Evolutionary conservation across 768 basidiomycete species (phyloP), one percentile per base, ranked within the genome.

Genomic region (Russula lepida): DNA sequence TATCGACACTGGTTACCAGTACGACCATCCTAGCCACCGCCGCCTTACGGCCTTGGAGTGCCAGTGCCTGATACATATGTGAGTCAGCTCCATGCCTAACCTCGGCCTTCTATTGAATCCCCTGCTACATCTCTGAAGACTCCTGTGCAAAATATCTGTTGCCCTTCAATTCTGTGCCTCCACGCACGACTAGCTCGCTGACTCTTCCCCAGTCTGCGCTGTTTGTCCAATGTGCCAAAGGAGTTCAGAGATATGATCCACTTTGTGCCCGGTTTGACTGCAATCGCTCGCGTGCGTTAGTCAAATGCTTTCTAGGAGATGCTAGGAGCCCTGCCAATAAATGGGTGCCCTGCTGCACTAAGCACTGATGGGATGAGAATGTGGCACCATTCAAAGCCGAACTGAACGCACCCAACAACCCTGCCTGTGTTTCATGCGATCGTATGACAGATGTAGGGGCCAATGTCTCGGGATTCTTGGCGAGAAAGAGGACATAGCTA

Each of bases 291-390:
- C 28, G 53, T 15, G 11, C 13, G 3, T 52, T 21, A 32, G 25
- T 32, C 21, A 19, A 27, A 59, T 33, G 7, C 17, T 27, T 58
- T n/a, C 1, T 35, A 59, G 59, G 44, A 8, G 8, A 37, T 44
- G 28, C 25, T 15, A 33, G 44, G 4, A 19, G 44, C 12, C 1
- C 4, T 8, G 11, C 12, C 32, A 1, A 33, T 33, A 8, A 12
- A 33, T 2, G 12, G 32, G 12, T 12, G 8, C 13, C n/a, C 25
- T 23, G 19, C 0, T 54, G 53, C 27, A 48, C 9, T 12, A 17
- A 9, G 7, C 59, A 60, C 28, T 60, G 59, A 53, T 60, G 59
- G 59, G 46, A 60, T 32, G 53, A 54, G 15, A 53, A 60, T 32
- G 51, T 60, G 25, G 11, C 37, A 13, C 33, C 59, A 1, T 54